These are phyloP conservation scores for Tricholoma sp. DNA, from an alignment of 768 basidiomycete genomes.

Conservation along the genomic window DNA sequence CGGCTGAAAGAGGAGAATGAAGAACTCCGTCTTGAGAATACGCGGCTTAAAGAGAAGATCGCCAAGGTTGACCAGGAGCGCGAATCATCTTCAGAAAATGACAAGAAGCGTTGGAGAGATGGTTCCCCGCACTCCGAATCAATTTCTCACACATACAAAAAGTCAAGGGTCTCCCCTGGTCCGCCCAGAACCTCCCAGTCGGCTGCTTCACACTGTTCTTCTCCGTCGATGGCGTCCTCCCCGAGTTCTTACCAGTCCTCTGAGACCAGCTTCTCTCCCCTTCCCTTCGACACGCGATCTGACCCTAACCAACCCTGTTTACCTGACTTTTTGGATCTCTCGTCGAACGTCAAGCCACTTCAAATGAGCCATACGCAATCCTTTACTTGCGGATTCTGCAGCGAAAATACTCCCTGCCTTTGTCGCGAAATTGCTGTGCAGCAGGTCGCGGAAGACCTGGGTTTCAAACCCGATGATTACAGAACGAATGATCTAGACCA, in stretches of 20 bases:
- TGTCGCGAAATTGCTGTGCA: slow-evolving; percentile 66
- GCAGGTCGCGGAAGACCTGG: slow-evolving; percentile 26
- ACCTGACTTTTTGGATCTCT: slow-evolving; percentile 26
- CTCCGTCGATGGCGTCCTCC: slow-evolving; percentile 49
- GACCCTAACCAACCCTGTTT: slow-evolving; percentile 21
- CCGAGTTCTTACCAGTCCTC: slow-evolving; percentile 34
- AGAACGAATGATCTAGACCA: slow-evolving; percentile 15
- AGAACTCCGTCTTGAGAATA: slow-evolving; percentile 63
- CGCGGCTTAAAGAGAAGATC: slow-evolving; percentile 48
- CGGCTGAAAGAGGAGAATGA: slow-evolving; percentile 87
- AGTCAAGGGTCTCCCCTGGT: slow-evolving; percentile 17
- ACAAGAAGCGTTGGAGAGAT: slow-evolving; percentile 59
- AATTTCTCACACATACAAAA: slow-evolving; percentile 31
- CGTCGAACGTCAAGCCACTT: slow-evolving; percentile 20
- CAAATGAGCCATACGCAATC: slow-evolving; percentile 10
- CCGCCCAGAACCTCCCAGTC: slow-evolving; percentile 28
- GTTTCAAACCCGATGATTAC: slow-evolving; percentile 20
- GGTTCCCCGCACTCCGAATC: slow-evolving; percentile 30
- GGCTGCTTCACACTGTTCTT: slow-evolving; percentile 33
- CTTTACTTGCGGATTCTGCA: slow-evolving; percentile 75
- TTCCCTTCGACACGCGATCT: slow-evolving; percentile 27
- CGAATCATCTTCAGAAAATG: slow-evolving; percentile 24
- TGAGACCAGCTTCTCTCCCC: slow-evolving; percentile 28
- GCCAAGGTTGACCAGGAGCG: slow-evolving; percentile 35
- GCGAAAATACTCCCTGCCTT: slow-evolving; percentile 63